Base-by-base conservation (phyloP, 2,329 filamentous ascomycete species). In the Aureobasidium lini region DNA sequence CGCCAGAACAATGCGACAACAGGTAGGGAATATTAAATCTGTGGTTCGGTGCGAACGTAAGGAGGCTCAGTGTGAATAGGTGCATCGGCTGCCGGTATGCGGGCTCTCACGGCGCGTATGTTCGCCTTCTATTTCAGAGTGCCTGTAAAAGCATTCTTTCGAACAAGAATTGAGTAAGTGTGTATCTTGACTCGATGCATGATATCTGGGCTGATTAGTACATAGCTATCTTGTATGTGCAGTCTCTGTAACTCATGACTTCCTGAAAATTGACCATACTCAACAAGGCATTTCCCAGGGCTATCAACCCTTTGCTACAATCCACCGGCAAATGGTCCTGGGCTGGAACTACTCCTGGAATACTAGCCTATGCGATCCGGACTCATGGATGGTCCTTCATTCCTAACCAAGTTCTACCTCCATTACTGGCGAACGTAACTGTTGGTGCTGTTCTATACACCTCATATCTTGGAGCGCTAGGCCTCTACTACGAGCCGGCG, bases 71-170 rank as follows among this genome's bases (percentile, higher is more conserved):
- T n/a, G 8, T 31, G 5, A 11, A 43, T 34, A 54, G 54, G 54
- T 31, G 88, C 89, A n/a, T 91, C 89, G 23, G 91, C 91, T 4
- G 91, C 91, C 23, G 84, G 89, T 42, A 88, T 91, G 63, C 87
- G 92, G 48, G 92, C 91, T 31, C 73, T 96, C 63, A 92, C 87
- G 66, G 88, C 90, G 7, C 88, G 95, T 70, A 79, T 90, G 67
- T 82, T 96, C 58, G 87, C 90, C 28, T 96, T 96, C 67, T 96
- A 95, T 75, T 96, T 96, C 70, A 82, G 91, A 60, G 90, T 90
- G 0, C 92, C 92, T 0, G 88, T 91, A 57, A 96, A 96, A 74
- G 89, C 91, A 15, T 96, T 96, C 71, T 95, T 96, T 75, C 84
- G 90, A 62, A 92, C 89, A 1, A 80, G 92, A 61, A 90, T 96